phyloP scores from a whole-genome alignment of 2,329 filamentous ascomycete species.

The Aotearoamyces nothofagi region DNA sequence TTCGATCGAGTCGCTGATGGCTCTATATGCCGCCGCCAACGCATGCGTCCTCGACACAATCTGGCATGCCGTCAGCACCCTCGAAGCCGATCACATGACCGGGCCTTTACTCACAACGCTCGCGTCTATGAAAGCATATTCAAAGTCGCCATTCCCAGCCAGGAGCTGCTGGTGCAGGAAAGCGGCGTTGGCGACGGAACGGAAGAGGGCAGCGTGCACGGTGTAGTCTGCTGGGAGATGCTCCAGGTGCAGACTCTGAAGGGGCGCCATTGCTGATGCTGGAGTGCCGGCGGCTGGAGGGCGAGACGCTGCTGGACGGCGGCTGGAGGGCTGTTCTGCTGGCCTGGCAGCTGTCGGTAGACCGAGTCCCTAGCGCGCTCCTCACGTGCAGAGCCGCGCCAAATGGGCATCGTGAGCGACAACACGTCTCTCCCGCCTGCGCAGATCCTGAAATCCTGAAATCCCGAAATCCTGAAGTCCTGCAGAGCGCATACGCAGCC shows the following conservation, averaged over 20 bases:
- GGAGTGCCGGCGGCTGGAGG: too few species aligned
- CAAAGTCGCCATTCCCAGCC: conserved; percentile 68
- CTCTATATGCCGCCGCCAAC: conserved; percentile 31
- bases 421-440: conserved; percentile 16
- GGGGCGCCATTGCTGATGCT: conserved; percentile 28
- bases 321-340: too few species aligned
- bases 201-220: conserved; percentile 64
- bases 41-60: conserved; percentile 21
- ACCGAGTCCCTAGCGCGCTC: too few species aligned
- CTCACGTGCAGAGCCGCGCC: too few species aligned
- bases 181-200: conserved; percentile 57
- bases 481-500: too few species aligned
- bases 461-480: conserved; percentile 45
- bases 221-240: conserved; percentile 55
- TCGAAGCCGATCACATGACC: background rate
- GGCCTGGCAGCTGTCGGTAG: too few species aligned
- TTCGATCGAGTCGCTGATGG: conserved; percentile 29
- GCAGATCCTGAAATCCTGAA: conserved; percentile 28
- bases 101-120: conserved; percentile 31
- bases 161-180: conserved; percentile 74
- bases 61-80: background rate
- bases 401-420: too few species aligned
- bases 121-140: conserved; percentile 90
- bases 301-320: too few species aligned
- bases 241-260: conserved; percentile 54